Evolutionary conservation across 83 land plant genomes (phyloP).

Genomic region (Larix sibirica): DNA sequence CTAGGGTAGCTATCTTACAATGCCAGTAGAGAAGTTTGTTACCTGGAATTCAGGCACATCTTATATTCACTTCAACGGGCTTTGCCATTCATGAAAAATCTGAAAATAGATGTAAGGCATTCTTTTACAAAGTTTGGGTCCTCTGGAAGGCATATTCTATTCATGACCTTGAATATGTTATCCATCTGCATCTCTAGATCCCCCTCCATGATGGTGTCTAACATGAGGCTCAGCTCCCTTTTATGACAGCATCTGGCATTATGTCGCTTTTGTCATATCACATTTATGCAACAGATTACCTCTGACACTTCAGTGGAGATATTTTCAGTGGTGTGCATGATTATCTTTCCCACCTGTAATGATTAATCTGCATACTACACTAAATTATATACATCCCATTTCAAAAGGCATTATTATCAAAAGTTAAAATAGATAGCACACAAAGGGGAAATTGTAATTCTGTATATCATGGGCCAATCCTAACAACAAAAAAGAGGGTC

Average conservation of each 20-base stretch:
- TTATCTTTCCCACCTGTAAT: neutral
- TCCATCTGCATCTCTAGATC: neutral
- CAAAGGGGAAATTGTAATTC: too few species aligned
- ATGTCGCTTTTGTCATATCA: neutral
- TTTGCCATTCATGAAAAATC: neutral
- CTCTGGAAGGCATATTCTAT: neutral
- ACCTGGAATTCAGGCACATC: neutral
- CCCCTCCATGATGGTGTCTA: neutral
- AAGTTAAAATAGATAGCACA: too few species aligned
- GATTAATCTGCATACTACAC: neutral
- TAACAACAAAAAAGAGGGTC: too few species aligned
- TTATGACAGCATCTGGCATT: neutral
- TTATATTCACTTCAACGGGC: neutral
- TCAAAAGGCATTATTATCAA: too few species aligned
- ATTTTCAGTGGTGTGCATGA: neutral
- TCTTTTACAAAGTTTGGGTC: too few species aligned
- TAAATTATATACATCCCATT: too few species aligned
- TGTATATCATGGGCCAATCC: too few species aligned
- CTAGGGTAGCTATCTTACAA: neutral
- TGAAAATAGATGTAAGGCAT: neutral
- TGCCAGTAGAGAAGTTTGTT: neutral
- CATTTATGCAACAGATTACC: neutral
- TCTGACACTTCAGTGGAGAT: too few species aligned
- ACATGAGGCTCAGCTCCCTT: neutral
- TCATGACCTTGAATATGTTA: neutral